Evolutionary conservation across 352 stramenopile species (phyloP).

Genomic region (Phytophthora boehmeriae): DNA sequence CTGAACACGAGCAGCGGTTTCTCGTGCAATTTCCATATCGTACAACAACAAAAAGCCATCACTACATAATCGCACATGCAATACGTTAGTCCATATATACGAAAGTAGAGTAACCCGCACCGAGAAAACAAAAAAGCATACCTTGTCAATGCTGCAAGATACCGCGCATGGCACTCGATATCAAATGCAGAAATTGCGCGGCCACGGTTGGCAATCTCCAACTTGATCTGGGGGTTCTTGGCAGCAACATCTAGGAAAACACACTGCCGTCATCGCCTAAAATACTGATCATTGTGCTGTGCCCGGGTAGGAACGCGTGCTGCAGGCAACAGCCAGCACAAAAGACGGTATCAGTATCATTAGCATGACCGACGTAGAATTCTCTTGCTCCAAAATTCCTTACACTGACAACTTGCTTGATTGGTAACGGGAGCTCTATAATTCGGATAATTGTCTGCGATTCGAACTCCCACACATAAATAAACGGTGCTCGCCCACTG

Average conservation of each 20-base stretch:
- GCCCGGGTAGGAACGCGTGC: slow-evolving; percentile 70
- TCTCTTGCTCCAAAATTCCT: slow-evolving; percentile 2
- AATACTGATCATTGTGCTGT: slow-evolving; percentile 66
- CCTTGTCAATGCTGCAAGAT: slow-evolving; percentile 71
- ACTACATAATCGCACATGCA: slow-evolving; percentile 28
- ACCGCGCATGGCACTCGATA: slow-evolving; percentile 73
- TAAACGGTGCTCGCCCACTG: slow-evolving; percentile 72
- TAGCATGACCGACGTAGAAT: neutral
- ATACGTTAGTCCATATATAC: neutral
- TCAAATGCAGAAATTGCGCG: slow-evolving; percentile 65
- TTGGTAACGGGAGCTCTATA: slow-evolving; percentile 78
- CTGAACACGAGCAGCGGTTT: slow-evolving; percentile 55
- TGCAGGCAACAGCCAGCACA: slow-evolving; percentile 21
- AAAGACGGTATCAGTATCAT: neutral
- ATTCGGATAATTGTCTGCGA: slow-evolving; percentile 86
- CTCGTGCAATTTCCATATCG: slow-evolving; percentile 76
- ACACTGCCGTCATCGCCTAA: slow-evolving; percentile 69
- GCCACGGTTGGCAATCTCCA: slow-evolving; percentile 67
- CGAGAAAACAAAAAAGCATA: slow-evolving; percentile 32
- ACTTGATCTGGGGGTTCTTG: slow-evolving; percentile 71
- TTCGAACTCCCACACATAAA: slow-evolving; percentile 88
- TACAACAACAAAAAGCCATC: slow-evolving; percentile 83
- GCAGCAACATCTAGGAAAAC: slow-evolving; percentile 78
- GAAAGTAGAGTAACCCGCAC: neutral
- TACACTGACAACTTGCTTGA: slow-evolving; percentile 71